Evolutionary conservation across 306 rosid species (phyloP).

Genomic region (Castanea crenata): DNA sequence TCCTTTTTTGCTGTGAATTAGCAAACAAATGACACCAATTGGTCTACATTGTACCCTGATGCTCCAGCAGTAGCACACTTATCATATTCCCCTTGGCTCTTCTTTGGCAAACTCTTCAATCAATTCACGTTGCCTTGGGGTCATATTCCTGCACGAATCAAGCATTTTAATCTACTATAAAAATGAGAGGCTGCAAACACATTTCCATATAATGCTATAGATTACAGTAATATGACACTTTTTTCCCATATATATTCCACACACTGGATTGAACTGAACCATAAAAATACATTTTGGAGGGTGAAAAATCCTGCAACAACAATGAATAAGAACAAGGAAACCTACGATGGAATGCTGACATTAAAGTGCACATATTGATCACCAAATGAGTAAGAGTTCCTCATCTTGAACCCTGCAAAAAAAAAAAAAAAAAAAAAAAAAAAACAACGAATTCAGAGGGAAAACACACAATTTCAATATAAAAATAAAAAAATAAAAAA

Average conservation of each 20-base stretch:
- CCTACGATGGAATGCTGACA: constrained; percentile 81
- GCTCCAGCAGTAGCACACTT: neutral
- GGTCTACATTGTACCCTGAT: constrained; percentile 23
- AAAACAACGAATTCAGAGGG: neutral
- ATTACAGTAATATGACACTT: neutral
- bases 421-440: no score
- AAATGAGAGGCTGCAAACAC: neutral
- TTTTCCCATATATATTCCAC: no score
- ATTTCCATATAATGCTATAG: neutral
- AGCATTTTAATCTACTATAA: neutral
- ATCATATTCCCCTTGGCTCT: constrained; percentile 55
- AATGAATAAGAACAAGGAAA: neutral
- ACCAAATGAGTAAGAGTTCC: constrained; percentile 60
- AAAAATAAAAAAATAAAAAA: no score
- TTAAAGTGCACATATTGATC: constrained; percentile 88
- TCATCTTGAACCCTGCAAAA: constrained; percentile 65
- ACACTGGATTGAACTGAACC: no score
- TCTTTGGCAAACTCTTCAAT: constrained; percentile 92
- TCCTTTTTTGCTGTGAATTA: no score
- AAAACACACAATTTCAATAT: no score
- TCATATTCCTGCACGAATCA: constrained; percentile 52
- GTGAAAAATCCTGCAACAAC: no score
- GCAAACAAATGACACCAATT: neutral
- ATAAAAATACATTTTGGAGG: no score
- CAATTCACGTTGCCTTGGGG: constrained; percentile 70